phyloP scores from a whole-genome alignment of 2,329 filamentous ascomycete species.

The Botrytis byssoidea region DNA sequence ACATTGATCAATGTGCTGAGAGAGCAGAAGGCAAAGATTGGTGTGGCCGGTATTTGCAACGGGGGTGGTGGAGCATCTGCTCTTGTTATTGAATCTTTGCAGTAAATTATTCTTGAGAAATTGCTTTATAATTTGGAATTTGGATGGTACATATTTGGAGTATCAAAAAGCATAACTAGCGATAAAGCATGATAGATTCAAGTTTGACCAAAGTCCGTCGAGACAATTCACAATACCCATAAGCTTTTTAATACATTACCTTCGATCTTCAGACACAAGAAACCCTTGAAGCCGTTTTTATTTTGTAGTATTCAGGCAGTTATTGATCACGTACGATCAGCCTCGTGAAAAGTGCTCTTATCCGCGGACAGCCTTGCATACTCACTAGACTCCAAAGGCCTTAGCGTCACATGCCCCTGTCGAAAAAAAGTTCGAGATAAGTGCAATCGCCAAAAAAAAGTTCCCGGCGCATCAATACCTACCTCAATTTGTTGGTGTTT shows the following conservation, averaged over 20 bases:
- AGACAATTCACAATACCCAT: constrained; percentile 9
- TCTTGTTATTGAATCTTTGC: constrained; percentile 72
- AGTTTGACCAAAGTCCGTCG: not conserved
- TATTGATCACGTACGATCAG: not conserved
- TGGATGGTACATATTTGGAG: constrained; percentile 9
- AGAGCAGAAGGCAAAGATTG: constrained; percentile 91
- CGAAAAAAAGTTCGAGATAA: constrained; percentile 23
- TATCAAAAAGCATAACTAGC: constrained; percentile 12
- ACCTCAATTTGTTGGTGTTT: constrained; percentile 20
- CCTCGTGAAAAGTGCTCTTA: not conserved
- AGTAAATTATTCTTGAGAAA: constrained; percentile 29
- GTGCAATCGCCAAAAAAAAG: constrained; percentile 22
- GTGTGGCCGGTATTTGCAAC: constrained; percentile 94
- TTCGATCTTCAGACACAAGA: not conserved
- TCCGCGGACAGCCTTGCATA: constrained; percentile 13
- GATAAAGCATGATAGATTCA: not conserved
- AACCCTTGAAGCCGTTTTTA: not conserved
- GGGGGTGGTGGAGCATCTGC: constrained; percentile 94
- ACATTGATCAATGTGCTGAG: constrained; percentile 86
- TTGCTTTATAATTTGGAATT: not conserved
- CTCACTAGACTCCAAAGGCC: not conserved
- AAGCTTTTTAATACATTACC: not conserved
- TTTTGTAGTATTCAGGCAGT: not conserved
- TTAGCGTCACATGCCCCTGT: constrained; percentile 1
- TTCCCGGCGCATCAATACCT: constrained; percentile 20